Evolutionary conservation across 2,329 filamentous ascomycete genomes (phyloP), one percentile per base, ranked within the genome.

Genomic region (Trichoderma sp.): DNA sequence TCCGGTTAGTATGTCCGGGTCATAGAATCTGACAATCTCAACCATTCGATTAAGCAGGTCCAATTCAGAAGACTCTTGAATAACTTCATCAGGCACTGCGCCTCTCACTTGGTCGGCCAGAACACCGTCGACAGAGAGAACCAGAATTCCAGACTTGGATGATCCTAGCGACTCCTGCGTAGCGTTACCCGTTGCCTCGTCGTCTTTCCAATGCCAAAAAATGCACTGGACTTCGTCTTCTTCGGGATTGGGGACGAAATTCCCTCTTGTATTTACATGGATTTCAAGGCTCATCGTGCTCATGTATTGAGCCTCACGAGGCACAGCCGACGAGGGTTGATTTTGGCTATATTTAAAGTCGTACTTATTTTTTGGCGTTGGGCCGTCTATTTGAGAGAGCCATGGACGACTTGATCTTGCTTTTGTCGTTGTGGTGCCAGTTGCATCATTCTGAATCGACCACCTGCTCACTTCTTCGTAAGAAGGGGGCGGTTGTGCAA

Each of bases 231-330:
- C 87, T 73, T 94, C 92, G 76, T 99, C 95, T 72, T 96, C 86
- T 72, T 94, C 92, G 0, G 95, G 95, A 74, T 99, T 93, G 1
- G 95, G 93, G 2, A 93, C 86, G 9, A 97, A 84, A 58, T 87
- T 89, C 7, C 88, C 92, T 67, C 94, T 86, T 4, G 91, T 95
- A 73, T 97, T 97, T 70, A 96, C 90, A 76, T 99, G 94, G 5
- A 98, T 81, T 76, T 99, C 95, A 7, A 99, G 79, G 72, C 93
- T 96, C 92, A 99, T 94, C 19, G 91, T 93, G 72, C 92, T 97
- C 95, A 99, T 98, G 77, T 97, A 97, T 72, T 95, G 92, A 3
- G 88, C 89, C 77, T 96, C 92, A 71, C 94, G 92, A 74, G 92
- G 87, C 19, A 96, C 89, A 71, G 89, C 93, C 0, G 90, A 91